Evolutionary conservation across 1,139 yeast species (phyloP).

Genomic region (Zygoascus hellenicus): DNA sequence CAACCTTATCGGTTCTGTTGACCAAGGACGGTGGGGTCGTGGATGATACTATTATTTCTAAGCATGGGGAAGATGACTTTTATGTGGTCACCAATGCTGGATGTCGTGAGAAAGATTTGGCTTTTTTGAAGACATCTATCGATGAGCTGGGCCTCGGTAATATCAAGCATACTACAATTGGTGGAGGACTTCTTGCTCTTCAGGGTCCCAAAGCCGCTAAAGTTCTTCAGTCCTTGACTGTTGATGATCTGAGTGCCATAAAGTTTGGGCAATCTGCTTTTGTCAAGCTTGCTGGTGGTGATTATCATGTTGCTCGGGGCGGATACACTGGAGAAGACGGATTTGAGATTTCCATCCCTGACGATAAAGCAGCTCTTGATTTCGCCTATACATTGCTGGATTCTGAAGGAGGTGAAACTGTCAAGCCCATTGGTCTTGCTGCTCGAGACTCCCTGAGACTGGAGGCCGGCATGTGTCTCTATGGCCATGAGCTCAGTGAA

Average conservation of each 20-base stretch:
- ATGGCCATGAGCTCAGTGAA: conserved; percentile 86
- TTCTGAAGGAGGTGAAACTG: conserved; percentile 34
- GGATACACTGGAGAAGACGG: conserved; percentile 99
- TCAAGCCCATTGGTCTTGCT: conserved; percentile 88
- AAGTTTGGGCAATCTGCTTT: conserved; percentile 70
- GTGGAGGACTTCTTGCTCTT: conserved; percentile 75
- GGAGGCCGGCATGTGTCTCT: conserved; percentile 98
- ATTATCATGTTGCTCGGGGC: conserved; percentile 76
- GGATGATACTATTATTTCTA: conserved; percentile 89
- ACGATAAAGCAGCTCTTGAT: conserved; percentile 48
- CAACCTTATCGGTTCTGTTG: conserved; percentile 73
- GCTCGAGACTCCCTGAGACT: conserved; percentile 92
- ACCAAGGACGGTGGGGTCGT: conserved; percentile 69
- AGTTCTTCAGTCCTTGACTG: conserved; percentile 61
- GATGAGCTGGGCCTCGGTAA: conserved; percentile 34
- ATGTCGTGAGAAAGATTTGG: conserved; percentile 73
- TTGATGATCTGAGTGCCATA: conserved; percentile 54
- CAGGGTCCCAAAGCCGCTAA: conserved; percentile 84
- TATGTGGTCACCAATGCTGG: conserved; percentile 98
- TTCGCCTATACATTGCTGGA: conserved; percentile 61
- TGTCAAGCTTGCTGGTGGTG: conserved; percentile 43
- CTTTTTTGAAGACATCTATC: conserved; percentile 54
- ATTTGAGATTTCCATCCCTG: conserved; percentile 81
- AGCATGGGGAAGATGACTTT: conserved; percentile 67
- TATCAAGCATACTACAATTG: conserved; percentile 55